phyloP scores from a whole-genome alignment of 1,139 yeast species.

The Saccharomycopsis phalli region DNA sequence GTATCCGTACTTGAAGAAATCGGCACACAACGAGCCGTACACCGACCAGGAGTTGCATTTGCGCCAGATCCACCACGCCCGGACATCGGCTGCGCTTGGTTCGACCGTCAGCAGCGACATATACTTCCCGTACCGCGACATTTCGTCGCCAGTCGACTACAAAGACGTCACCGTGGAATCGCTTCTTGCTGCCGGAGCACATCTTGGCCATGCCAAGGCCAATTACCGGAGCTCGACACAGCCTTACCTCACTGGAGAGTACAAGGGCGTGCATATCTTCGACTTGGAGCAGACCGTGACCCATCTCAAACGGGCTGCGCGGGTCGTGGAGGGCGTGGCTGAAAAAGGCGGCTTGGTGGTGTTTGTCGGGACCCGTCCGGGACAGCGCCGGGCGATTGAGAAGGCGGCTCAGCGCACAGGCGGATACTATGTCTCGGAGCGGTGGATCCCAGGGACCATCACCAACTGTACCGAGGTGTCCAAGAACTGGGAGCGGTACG shows the following conservation, averaged over 20 bases:
- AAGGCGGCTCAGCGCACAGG: constrained; percentile 70
- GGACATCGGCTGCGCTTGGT: constrained; percentile 49
- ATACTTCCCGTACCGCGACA: constrained; percentile 62
- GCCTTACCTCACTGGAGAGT: constrained; percentile 79
- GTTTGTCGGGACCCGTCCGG: constrained; percentile 77
- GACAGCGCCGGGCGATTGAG: constrained; percentile 66
- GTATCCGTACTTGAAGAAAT: constrained; percentile 30
- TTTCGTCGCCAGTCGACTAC: constrained; percentile 47
- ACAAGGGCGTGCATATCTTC: constrained; percentile 82
- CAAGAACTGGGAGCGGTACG: constrained; percentile 46
- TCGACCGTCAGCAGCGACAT: constrained; percentile 49
- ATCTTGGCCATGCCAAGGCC: constrained; percentile 80
- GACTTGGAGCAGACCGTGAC: constrained; percentile 77
- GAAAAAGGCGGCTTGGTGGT: constrained; percentile 78
- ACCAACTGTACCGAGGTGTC: constrained; percentile 79
- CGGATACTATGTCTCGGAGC: constrained; percentile 73
- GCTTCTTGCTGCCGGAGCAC: constrained; percentile 87
- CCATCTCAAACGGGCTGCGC: constrained; percentile 68
- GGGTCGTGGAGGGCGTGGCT: constrained; percentile 72
- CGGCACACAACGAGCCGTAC: constrained; percentile 40
- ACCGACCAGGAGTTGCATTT: constrained; percentile 68
- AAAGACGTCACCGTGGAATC: constrained; percentile 55
- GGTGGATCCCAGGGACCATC: constrained; percentile 94
- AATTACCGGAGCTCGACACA: constrained; percentile 81
- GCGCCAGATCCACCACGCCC: constrained; percentile 56